These are phyloP conservation scores for Teunomyces barrocoloradensis DNA, from an alignment of 805 yeast species.

Conservation along the genomic window DNA sequence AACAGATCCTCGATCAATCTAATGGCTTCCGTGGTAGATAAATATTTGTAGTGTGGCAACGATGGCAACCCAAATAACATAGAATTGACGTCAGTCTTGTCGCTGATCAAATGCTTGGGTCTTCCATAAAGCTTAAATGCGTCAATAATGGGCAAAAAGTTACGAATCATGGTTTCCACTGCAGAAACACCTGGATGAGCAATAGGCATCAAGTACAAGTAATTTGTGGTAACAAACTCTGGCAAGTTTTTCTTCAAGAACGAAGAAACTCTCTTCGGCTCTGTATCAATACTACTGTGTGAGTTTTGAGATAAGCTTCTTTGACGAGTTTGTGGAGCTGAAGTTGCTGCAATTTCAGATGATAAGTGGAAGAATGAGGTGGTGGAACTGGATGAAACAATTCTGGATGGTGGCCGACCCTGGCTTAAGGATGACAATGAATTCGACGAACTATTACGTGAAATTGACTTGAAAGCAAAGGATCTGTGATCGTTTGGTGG, in stretches of 20 bases:
- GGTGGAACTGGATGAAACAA: slow-evolving; percentile 22
- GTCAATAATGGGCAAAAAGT: slow-evolving; percentile 67
- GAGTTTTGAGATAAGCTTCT: slow-evolving; percentile 6
- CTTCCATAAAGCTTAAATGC: slow-evolving; percentile 72
- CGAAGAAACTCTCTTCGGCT: slow-evolving; percentile 12
- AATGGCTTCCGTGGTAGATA: slow-evolving; percentile 32
- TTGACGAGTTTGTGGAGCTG: slow-evolving; percentile 5
- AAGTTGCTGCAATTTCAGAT: slow-evolving; percentile 22
- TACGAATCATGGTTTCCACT: slow-evolving; percentile 69
- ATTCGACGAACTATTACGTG: slow-evolving; percentile 16
- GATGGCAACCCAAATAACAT: slow-evolving; percentile 74
- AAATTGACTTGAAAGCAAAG: slow-evolving; percentile 15
- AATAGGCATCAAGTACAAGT: slow-evolving; percentile 68
- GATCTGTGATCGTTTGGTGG: slow-evolving; percentile 16
- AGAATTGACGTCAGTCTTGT: slow-evolving; percentile 62
- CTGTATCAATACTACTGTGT: not conserved
- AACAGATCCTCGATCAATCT: slow-evolving; percentile 18
- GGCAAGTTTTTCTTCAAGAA: slow-evolving; percentile 28
- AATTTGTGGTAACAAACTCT: slow-evolving; percentile 32
- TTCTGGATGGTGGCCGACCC: slow-evolving; percentile 12
- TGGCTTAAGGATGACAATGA: slow-evolving; percentile 18
- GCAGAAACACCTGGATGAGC: slow-evolving; percentile 70
- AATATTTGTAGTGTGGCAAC: slow-evolving; percentile 63
- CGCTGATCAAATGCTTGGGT: slow-evolving; percentile 70
- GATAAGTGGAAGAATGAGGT: slow-evolving; percentile 27